Evolutionary conservation across 306 rosid genomes (phyloP).

Genomic region (Crataegus laevigata): DNA sequence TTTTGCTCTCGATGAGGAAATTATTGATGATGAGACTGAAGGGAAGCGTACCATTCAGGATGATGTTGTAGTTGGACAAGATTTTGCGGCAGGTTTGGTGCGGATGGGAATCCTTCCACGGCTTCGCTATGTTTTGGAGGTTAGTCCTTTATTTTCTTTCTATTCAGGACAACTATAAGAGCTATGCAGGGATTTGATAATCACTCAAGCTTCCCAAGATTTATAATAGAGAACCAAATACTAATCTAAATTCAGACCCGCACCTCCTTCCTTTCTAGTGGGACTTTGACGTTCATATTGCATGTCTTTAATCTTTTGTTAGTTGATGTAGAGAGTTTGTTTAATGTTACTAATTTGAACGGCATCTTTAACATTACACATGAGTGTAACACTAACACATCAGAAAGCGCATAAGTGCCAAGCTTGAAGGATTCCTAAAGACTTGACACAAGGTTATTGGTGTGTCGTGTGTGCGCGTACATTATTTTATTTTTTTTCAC

Average conservation of each 20-base stretch:
- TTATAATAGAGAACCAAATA: neutral
- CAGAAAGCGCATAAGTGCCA: neutral
- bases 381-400: neutral
- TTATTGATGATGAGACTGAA: constrained; percentile 49
- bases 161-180: neutral
- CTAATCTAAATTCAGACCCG: neutral
- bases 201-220: neutral
- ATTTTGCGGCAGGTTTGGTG: constrained; percentile 80
- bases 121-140: constrained; percentile 87
- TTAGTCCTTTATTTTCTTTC: constrained; percentile 16
- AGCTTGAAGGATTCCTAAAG: neutral
- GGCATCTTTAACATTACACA: neutral
- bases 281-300: neutral
- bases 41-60: constrained; percentile 83
- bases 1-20: constrained; percentile 44
- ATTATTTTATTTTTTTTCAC: neutral
- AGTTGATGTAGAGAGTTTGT: neutral
- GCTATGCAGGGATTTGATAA: neutral
- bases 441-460: neutral
- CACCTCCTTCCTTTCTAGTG: neutral
- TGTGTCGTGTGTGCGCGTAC: neutral
- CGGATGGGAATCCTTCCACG: constrained; percentile 87
- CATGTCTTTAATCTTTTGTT: neutral
- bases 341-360: neutral
- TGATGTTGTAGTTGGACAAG: constrained; percentile 87